Evolutionary conservation across 768 basidiomycete genomes (phyloP).

Genomic region (Hebeloma cylindrosporum): DNA sequence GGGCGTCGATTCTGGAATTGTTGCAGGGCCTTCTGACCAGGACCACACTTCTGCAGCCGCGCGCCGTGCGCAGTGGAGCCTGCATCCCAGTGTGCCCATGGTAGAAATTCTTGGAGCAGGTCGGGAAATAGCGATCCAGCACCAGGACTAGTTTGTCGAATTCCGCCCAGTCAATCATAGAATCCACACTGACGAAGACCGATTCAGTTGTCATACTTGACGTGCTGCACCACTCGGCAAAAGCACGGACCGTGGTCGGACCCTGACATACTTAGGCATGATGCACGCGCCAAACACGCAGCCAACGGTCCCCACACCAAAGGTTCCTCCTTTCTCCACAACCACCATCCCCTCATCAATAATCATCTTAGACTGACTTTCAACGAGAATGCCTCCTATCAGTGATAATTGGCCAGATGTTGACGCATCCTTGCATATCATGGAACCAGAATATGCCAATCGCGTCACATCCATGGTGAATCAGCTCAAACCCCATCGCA

Average conservation of each 20-base stretch:
- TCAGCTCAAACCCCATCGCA: slow-evolving; percentile 32
- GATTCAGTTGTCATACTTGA: no score
- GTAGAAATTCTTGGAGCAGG: no score
- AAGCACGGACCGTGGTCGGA: slow-evolving; percentile 21
- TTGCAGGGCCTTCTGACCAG: no score
- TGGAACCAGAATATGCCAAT: slow-evolving; percentile 35
- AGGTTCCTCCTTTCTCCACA: slow-evolving; percentile 11
- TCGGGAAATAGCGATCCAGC: no score
- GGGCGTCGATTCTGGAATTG: no score
- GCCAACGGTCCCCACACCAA: slow-evolving; percentile 11
- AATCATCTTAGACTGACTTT: slow-evolving; percentile 8
- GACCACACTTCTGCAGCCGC: no score
- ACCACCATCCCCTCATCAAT: background rate
- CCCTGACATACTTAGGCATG: slow-evolving; percentile 20
- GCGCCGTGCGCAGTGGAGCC: no score
- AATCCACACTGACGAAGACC: no score
- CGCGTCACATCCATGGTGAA: slow-evolving; percentile 38
- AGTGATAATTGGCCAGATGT: slow-evolving; percentile 41
- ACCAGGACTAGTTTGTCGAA: no score
- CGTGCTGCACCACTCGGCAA: slow-evolving; percentile 24
- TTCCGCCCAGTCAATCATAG: no score
- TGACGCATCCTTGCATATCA: slow-evolving; percentile 32
- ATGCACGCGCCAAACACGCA: slow-evolving; percentile 29
- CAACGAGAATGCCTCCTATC: slow-evolving; percentile 30
- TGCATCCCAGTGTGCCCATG: no score